Conservation (phyloP, 305 asterid species). For the Rubia tinctorum region DNA sequence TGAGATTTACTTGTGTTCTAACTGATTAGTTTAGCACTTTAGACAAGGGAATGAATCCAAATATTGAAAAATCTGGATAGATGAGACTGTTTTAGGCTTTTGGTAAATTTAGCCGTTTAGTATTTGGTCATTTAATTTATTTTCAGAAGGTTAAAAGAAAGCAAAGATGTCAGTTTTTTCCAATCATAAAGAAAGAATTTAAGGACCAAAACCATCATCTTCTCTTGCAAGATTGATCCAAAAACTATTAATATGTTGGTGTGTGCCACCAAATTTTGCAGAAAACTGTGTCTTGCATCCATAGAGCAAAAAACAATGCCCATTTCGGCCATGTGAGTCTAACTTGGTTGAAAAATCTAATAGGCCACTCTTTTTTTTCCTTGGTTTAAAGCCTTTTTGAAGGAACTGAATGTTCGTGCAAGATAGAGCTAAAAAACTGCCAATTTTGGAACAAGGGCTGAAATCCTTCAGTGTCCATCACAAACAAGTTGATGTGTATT, state of each 20-base stretch:
- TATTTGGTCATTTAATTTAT: not conserved
- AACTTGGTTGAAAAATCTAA: constrained; percentile 68
- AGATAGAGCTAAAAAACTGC: constrained; percentile 83
- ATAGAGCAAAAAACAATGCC: constrained; percentile 41
- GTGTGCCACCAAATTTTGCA: constrained; percentile 27
- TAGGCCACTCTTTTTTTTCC: constrained; percentile 57
- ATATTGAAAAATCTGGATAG: not conserved
- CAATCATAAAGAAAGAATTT: constrained; percentile 1
- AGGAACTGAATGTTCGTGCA: constrained; percentile 55
- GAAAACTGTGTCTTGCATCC: constrained; percentile 60
- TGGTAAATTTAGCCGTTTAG: constrained; percentile 11
- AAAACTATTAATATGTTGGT: not conserved
- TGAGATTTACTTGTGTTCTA: constrained; percentile 2
- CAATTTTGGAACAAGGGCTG: constrained; percentile 84
- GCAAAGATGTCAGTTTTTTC: not conserved
- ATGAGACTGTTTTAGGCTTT: not conserved
- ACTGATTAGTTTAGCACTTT: not conserved
- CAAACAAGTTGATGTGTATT: constrained; percentile 57
- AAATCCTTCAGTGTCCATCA: constrained; percentile 58
- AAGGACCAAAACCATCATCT: constrained; percentile 1
- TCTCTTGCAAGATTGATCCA: not conserved
- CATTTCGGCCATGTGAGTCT: constrained; percentile 37
- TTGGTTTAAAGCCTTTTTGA: constrained; percentile 41
- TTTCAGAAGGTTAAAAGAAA: not conserved
- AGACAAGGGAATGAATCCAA: not conserved